Conservation (phyloP, 176 grass and related monocot species). For the Musa acuminata region DNA sequence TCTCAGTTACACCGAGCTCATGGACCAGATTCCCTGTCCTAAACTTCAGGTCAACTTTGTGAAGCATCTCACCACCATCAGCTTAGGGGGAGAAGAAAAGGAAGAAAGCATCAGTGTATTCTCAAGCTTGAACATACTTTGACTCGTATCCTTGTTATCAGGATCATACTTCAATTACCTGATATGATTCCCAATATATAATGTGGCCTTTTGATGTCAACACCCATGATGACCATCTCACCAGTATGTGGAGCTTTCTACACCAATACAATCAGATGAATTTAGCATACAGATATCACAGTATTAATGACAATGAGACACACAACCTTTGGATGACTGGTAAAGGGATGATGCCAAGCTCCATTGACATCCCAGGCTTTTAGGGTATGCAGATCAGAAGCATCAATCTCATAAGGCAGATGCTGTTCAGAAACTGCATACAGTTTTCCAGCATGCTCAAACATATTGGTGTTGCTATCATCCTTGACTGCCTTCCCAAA, state of each 20-base stretch:
- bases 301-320: no score
- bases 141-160: no score
- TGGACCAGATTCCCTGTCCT: conserved; percentile 30
- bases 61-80: conserved; percentile 30
- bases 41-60: conserved; percentile 39
- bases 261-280: background rate
- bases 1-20: conserved; percentile 26
- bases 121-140: no score
- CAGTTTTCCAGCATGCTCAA: conserved; percentile 36
- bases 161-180: background rate
- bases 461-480: conserved; percentile 29
- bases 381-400: conserved; percentile 21
- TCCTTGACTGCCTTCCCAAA: conserved; percentile 30
- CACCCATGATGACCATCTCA: conserved; percentile 31
- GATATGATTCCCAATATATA: conserved; percentile 33
- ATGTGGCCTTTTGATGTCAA: conserved; percentile 23
- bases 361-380: conserved; percentile 25
- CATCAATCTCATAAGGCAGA: conserved; percentile 26
- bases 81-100: conserved; percentile 6
- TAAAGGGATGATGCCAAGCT: conserved; percentile 35
- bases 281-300: background rate
- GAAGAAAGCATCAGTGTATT: background rate
- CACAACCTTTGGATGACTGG: conserved; percentile 39
- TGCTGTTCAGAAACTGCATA: conserved; percentile 31
- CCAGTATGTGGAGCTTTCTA: conserved; percentile 28